Evolutionary conservation across 192 early-diverging fungal genomes (phyloP).

Genomic region (Backusella parvicylindrica): DNA sequence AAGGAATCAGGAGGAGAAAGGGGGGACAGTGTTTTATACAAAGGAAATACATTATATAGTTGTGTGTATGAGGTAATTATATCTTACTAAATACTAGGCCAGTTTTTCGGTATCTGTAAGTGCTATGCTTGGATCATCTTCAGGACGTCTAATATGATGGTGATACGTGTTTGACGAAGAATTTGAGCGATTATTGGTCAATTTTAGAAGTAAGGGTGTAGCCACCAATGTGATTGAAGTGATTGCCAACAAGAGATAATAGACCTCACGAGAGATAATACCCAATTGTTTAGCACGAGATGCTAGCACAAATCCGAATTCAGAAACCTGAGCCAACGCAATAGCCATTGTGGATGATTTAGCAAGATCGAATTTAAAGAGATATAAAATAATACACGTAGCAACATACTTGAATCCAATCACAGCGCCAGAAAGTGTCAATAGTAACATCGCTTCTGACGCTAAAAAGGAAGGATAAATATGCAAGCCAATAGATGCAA

Average conservation of each 20-base stretch:
- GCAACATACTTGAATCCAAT: slow-evolving; percentile 49
- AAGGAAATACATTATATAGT: background rate
- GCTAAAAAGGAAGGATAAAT: slow-evolving; percentile 54
- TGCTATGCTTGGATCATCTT: background rate
- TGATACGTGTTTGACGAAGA: background rate
- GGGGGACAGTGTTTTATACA: background rate
- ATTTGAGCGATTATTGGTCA: slow-evolving; percentile 2
- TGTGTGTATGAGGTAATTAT: background rate
- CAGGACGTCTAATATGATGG: background rate
- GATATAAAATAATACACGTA: slow-evolving; percentile 30
- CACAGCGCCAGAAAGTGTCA: slow-evolving; percentile 39
- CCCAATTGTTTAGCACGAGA: slow-evolving; percentile 48
- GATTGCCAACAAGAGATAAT: slow-evolving; percentile 49
- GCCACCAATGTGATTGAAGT: slow-evolving; percentile 48
- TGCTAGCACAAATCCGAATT: slow-evolving; percentile 58
- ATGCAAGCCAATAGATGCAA: slow-evolving; percentile 57
- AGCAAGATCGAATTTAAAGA: slow-evolving; percentile 37
- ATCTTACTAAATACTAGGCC: too few species aligned
- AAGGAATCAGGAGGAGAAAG: background rate
- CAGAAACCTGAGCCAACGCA: slow-evolving; percentile 54
- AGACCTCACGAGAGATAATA: slow-evolving; percentile 51
- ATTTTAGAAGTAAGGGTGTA: slow-evolving; percentile 51
- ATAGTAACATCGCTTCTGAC: slow-evolving; percentile 43
- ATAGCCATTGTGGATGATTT: slow-evolving; percentile 38
- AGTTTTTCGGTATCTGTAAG: background rate